phyloP scores from a whole-genome alignment of 2,329 filamentous ascomycete species.

The Orbilia ellipsospora region DNA sequence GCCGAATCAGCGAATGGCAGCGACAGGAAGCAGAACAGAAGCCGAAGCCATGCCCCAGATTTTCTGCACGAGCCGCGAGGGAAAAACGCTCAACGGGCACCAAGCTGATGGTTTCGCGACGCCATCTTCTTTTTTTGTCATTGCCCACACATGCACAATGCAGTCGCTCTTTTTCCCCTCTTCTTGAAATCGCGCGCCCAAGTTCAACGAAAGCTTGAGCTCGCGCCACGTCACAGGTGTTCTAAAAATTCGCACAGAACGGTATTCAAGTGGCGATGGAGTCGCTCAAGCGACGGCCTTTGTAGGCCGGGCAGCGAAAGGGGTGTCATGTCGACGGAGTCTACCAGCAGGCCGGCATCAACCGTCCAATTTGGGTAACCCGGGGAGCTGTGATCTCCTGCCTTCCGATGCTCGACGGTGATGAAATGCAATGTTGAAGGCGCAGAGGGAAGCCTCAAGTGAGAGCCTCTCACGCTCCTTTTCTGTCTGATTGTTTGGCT shows the following conservation, averaged over 20 bases:
- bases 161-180: too few species aligned
- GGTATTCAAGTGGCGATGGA: conserved; percentile 32
- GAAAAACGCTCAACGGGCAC: background rate
- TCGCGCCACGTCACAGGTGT: conserved; percentile 44
- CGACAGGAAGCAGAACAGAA: background rate
- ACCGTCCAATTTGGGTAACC: conserved; percentile 26
- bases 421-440: conserved; percentile 34
- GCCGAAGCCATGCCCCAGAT: conserved; percentile 1
- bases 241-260: conserved; percentile 28
- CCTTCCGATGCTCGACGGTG: conserved; percentile 43
- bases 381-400: conserved; percentile 22
- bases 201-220: background rate
- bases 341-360: conserved; percentile 14
- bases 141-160: too few species aligned
- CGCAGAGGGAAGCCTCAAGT: conserved; percentile 8
- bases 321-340: background rate
- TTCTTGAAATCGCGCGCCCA: too few species aligned
- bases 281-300: background rate
- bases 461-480: background rate
- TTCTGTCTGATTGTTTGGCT: background rate
- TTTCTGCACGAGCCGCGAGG: conserved; percentile 7
- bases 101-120: background rate
- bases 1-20: conserved; percentile 1
- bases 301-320: background rate
- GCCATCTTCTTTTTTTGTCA: too few species aligned